Base-by-base conservation (phyloP, 371 early-diverging fungal species). In the Apophysomyces elegans region DNA sequence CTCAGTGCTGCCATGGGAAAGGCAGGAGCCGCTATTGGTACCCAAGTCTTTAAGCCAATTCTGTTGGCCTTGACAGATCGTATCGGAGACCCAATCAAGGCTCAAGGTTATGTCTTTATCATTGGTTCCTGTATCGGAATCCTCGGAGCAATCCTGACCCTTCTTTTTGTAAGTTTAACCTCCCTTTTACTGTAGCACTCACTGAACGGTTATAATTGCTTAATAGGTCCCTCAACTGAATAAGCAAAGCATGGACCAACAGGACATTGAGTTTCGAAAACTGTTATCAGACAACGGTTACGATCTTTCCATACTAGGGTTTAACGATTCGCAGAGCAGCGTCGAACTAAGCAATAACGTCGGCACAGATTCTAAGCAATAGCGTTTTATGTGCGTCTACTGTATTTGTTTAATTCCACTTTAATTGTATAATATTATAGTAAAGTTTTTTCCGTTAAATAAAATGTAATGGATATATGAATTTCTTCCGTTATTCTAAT, bases 1-100 rank as follows among this genome's bases (percentile, higher is more conserved):
- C 73, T 85, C 60, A 80, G 82, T 14, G 86, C 86, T 44, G 85
- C 84, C 37, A 62, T 85, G 32, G 85, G 85, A 32, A 85, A 85
- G 66, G 68, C 79, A 21, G 85, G 85, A 45, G 85, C 85, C 11
- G 80, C 80, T 39, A 74, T 81, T 50, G 85, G 86, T 16, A 86
- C 85, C 6, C 68, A 73, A 32, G 83, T 77, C 26, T 84, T 86
- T 65, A 77, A 79, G 66, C 77, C 85, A 5, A 77, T 84, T 13
- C 69, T 80, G 26, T 60, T 60, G 5, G 68, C 75, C n/a, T 70
- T 84, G 46, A 66, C 59, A n/a, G 69, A 50, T 7, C 45, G 59
- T 16, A 39, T 63, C n/a, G 82, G 79, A n/a, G 78, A 81, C 57
- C 43, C 60, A 6, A 64, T 64, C 47, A 61, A 72, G 46, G 84